Evolutionary conservation across 257 asterid genomes (phyloP).

Genomic region (Lithospermum erythrorhizon): DNA sequence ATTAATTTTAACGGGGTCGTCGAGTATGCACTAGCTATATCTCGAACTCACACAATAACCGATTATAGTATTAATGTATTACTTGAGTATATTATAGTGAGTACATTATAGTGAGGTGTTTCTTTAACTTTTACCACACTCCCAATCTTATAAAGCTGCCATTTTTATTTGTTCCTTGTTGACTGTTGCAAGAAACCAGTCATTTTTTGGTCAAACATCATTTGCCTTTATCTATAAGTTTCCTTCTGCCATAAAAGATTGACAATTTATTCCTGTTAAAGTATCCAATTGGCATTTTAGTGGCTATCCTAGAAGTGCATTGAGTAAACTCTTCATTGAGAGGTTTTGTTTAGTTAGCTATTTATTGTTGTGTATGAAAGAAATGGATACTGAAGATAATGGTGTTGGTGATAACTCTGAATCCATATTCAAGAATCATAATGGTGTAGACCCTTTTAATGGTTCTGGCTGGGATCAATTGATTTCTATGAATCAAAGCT

Average conservation of each 20-base stretch:
- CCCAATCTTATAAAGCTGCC: constrained; percentile 75
- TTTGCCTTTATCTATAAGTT: too few species aligned
- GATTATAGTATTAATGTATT: too few species aligned
- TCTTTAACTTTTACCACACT: constrained; percentile 57
- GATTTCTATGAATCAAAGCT: constrained; percentile 39
- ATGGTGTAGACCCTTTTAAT: constrained; percentile 35
- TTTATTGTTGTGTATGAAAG: constrained; percentile 3
- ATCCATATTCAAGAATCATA: constrained; percentile 22
- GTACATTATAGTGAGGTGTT: constrained; percentile 25
- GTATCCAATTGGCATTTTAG: not conserved
- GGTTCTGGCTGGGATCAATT: constrained; percentile 67
- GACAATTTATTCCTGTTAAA: constrained; percentile 24
- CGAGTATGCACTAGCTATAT: too few species aligned
- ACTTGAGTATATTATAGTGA: constrained; percentile 41
- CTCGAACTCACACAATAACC: too few species aligned
- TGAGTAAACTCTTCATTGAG: constrained; percentile 15
- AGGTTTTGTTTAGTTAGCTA: constrained; percentile 8
- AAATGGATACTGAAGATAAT: constrained; percentile 48
- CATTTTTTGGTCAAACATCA: constrained; percentile 49
- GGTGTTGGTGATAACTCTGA: constrained; percentile 19
- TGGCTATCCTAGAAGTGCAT: constrained; percentile 17
- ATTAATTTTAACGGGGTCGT: too few species aligned
- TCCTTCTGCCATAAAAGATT: constrained; percentile 11
- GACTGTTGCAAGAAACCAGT: not conserved
- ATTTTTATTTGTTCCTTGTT: constrained; percentile 68